Conservation (phyloP, 1,139 yeast genomes). For the Debaryomycetaceae sp. region DNA sequence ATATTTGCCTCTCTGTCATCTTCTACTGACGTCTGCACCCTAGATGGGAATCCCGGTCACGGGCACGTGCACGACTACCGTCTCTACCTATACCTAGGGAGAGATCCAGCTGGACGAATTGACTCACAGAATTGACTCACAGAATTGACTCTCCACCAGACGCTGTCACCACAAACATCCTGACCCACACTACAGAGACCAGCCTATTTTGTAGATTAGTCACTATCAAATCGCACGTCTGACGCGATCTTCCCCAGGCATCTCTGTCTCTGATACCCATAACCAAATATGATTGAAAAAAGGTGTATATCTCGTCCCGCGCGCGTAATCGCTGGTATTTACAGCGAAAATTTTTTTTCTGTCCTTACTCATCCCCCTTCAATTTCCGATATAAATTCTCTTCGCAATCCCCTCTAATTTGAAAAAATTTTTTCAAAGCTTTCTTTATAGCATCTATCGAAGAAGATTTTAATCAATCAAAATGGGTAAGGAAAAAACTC, state of each 20-base stretch:
- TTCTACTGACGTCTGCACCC: not conserved
- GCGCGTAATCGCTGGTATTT: conserved; percentile 4
- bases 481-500: conserved; percentile 90
- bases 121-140: not conserved
- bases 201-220: no score
- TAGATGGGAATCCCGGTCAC: not conserved
- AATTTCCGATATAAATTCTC: conserved; percentile 5
- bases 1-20: not conserved
- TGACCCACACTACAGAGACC: no score
- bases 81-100: not conserved
- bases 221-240: no score
- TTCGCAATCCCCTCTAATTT: conserved; percentile 5
- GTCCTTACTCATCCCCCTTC: conserved; percentile 6
- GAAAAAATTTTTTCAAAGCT: conserved; percentile 4
- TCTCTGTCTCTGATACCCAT: not conserved
- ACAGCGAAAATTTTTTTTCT: conserved; percentile 7
- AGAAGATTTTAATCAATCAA: conserved; percentile 7
- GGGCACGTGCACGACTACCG: not conserved
- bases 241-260: not conserved
- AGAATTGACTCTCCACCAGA: not conserved
- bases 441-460: conserved; percentile 4
- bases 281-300: not conserved
- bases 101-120: not conserved
- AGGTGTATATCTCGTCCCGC: conserved; percentile 1
- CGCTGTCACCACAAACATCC: no score